A percentile compares a stretch with the other conserved stretches of the same genome.
These are phyloP conservation scores for Plasmodium gallinaceum DNA, from an alignment of 169 alveolate genomes.

Conservation along the genomic window DNA sequence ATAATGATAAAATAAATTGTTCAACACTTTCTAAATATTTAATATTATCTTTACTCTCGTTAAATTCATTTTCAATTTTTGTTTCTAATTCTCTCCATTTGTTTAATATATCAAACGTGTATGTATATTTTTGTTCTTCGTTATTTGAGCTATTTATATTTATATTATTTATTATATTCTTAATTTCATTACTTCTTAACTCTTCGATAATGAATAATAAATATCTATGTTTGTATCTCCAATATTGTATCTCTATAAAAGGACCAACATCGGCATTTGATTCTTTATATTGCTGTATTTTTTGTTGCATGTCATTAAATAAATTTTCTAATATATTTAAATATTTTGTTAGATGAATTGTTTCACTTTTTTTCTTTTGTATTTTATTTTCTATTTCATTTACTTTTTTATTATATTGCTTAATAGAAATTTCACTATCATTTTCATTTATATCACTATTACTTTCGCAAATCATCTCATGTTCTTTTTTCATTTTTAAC, in stretches of 20 bases:
- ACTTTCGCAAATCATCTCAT: slow-evolving; percentile 35
- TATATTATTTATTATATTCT: slow-evolving; percentile 72
- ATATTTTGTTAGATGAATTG: slow-evolving; percentile 67
- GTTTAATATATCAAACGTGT: slow-evolving; percentile 73
- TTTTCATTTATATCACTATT: slow-evolving; percentile 6
- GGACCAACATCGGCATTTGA: slow-evolving; percentile 74
- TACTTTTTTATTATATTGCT: slow-evolving; percentile 1
- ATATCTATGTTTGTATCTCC: slow-evolving; percentile 77
- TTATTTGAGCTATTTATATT: slow-evolving; percentile 61
- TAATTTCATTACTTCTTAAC: slow-evolving; percentile 74
- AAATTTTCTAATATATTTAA: slow-evolving; percentile 69
- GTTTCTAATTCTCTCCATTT: slow-evolving; percentile 94
- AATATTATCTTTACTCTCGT: slow-evolving; percentile 97
- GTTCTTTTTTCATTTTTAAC: slow-evolving; percentile 35
- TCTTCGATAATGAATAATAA: slow-evolving; percentile 76
- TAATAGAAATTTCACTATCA: not conserved
- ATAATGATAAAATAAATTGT: slow-evolving; percentile 95
- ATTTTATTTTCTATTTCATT: slow-evolving; percentile 51
- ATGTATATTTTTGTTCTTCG: slow-evolving; percentile 76
- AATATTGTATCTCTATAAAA: slow-evolving; percentile 71
- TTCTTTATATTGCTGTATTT: slow-evolving; percentile 67
- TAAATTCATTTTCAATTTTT: slow-evolving; percentile 94
- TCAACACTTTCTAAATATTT: slow-evolving; percentile 96
- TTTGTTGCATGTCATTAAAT: slow-evolving; percentile 70
- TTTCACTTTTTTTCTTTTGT: slow-evolving; percentile 59